phyloP scores from a whole-genome alignment of 495 filamentous ascomycete genomes.

The Neurospora africana region DNA sequence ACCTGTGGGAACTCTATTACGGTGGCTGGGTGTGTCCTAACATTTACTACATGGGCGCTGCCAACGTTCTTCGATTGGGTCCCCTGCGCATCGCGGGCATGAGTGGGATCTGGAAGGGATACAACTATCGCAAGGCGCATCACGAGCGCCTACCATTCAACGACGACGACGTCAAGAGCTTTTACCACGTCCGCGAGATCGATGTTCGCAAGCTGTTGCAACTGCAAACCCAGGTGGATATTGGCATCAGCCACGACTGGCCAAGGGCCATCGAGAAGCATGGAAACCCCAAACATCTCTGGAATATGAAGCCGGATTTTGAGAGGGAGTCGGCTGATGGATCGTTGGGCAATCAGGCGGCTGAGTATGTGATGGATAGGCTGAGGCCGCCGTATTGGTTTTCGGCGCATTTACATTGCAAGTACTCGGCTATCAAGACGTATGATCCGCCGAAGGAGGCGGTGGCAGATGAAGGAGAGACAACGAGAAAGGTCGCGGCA shows the following conservation, averaged over 20 bases:
- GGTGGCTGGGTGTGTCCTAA: slow-evolving; percentile 95
- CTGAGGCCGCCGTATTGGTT: slow-evolving; percentile 85
- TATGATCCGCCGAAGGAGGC: slow-evolving; percentile 33
- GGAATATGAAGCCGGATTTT: slow-evolving; percentile 61
- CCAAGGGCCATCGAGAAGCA: slow-evolving; percentile 66
- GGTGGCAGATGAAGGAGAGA: background rate
- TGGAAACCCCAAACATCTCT: slow-evolving; percentile 55
- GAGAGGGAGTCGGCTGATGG: slow-evolving; percentile 61
- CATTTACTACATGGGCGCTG: slow-evolving; percentile 91
- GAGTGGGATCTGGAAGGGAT: slow-evolving; percentile 86
- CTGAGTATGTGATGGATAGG: slow-evolving; percentile 65
- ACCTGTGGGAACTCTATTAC: slow-evolving; percentile 86
- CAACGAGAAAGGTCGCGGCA: background rate
- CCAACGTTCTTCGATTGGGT: slow-evolving; percentile 74
- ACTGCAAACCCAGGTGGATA: slow-evolving; percentile 68
- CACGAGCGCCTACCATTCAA: slow-evolving; percentile 81
- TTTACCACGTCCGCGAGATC: slow-evolving; percentile 85
- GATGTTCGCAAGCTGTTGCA: slow-evolving; percentile 87
- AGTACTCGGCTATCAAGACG: slow-evolving; percentile 62
- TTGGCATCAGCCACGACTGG: slow-evolving; percentile 95
- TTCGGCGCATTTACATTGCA: slow-evolving; percentile 83
- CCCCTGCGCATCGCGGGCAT: slow-evolving; percentile 80
- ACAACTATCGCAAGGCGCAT: slow-evolving; percentile 72
- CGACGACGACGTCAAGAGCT: slow-evolving; percentile 54
- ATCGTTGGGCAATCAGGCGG: slow-evolving; percentile 65